Percentiles rank a stretch among this genome's conserved stretches.
These are phyloP conservation scores for Mycena sanguinolenta DNA, from an alignment of 768 basidiomycete species.

Conservation along the genomic window DNA sequence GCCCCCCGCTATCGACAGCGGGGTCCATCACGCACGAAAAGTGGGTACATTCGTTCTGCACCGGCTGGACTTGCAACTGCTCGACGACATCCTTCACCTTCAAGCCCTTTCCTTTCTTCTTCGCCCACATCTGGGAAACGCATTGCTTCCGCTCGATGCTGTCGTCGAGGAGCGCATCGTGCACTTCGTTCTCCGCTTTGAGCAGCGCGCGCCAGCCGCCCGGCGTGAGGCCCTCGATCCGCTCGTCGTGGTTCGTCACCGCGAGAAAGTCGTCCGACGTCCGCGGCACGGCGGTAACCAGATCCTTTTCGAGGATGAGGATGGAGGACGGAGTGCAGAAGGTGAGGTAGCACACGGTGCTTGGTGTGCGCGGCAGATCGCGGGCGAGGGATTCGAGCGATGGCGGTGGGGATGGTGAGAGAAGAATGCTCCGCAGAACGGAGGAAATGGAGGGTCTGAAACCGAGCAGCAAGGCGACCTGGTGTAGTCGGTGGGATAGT, in stretches of 20 bases:
- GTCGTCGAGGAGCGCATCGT: conserved; percentile 44
- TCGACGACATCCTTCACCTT: conserved; percentile 42
- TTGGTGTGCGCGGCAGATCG: conserved; percentile 36
- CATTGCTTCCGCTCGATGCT: conserved; percentile 50
- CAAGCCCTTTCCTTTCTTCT: conserved; percentile 14
- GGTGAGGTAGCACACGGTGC: conserved; percentile 52
- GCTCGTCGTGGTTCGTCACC: conserved; percentile 53
- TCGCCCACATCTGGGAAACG: conserved; percentile 40
- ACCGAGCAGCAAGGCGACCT: conserved; percentile 48
- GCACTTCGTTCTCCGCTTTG: conserved; percentile 25
- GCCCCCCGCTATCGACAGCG: conserved; percentile 47
- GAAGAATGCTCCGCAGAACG: conserved; percentile 48
- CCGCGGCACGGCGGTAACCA: conserved; percentile 39
- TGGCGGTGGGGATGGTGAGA: conserved; percentile 44
- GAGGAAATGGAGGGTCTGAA: conserved; percentile 49
- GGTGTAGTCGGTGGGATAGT: conserved; percentile 46
- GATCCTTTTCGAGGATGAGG: conserved; percentile 52
- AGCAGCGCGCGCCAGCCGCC: conserved; percentile 39
- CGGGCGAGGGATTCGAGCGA: conserved; percentile 41
- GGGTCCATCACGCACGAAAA: conserved; percentile 58
- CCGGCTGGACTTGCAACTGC: conserved; percentile 50
- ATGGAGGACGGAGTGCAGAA: conserved; percentile 50
- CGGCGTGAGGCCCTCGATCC: conserved; percentile 42
- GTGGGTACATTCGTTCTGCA: conserved; percentile 53
- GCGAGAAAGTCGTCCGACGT: conserved; percentile 45